A percentile compares a stretch with the other conserved stretches of the same genome.
Evolutionary conservation across 371 early-diverging fungal species (phyloP).

Genomic region (Mucor saturninus): DNA sequence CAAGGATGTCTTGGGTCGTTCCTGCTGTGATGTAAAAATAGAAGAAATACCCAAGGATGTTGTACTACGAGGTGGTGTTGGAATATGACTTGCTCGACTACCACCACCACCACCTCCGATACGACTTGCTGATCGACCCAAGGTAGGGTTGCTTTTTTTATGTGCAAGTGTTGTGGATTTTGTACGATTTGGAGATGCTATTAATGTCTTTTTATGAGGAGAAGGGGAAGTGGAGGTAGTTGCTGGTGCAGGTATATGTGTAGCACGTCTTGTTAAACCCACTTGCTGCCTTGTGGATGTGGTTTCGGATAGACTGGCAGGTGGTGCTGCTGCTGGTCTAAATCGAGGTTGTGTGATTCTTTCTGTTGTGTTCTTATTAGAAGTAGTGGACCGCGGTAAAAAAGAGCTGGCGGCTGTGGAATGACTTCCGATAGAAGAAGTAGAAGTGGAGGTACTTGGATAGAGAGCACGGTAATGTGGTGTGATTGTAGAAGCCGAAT

Average conservation of each 20-base stretch:
- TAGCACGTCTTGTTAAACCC: constrained; percentile 24
- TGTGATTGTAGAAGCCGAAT: constrained; percentile 24
- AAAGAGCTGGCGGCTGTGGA: constrained; percentile 8
- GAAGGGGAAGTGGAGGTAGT: neutral
- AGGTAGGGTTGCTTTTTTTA: neutral
- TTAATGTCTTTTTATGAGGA: neutral
- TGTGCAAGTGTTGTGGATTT: constrained; percentile 18
- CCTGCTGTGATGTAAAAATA: constrained; percentile 9
- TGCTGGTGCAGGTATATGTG: constrained; percentile 22
- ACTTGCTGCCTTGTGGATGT: constrained; percentile 4
- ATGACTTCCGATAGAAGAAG: constrained; percentile 27
- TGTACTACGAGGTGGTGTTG: constrained; percentile 22
- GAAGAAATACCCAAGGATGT: constrained; percentile 24
- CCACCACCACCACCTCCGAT: neutral
- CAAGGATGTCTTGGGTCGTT: neutral
- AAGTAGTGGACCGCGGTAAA: neutral
- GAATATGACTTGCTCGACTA: constrained; percentile 30
- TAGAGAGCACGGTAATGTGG: neutral
- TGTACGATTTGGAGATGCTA: constrained; percentile 14
- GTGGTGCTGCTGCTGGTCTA: neutral
- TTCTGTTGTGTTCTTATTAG: neutral
- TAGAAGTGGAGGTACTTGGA: constrained; percentile 28
- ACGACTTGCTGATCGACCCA: constrained; percentile 5
- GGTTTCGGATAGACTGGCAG: constrained; percentile 8
- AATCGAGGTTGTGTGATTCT: neutral